phyloP scores from a whole-genome alignment of 2,329 filamentous ascomycete species.

The Hymenoscyphus fraxineus region DNA sequence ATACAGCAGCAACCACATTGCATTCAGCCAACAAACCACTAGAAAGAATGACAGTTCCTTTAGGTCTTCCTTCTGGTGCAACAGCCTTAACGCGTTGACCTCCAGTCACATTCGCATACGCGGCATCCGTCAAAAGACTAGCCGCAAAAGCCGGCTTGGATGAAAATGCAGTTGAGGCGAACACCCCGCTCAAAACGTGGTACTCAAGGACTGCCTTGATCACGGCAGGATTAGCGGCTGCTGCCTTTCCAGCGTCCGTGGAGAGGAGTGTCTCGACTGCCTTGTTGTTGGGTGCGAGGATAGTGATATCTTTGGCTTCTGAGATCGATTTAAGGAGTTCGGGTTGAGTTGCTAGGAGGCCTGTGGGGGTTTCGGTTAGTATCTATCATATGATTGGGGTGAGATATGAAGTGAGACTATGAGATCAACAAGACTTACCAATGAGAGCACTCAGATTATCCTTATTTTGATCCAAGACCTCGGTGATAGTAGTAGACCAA shows the following conservation, averaged over 20 bases:
- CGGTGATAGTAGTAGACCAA: slow-evolving; percentile 18
- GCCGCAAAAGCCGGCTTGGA: slow-evolving; percentile 39
- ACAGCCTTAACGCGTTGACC: slow-evolving; percentile 44
- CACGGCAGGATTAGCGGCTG: slow-evolving; percentile 33
- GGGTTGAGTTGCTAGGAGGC: slow-evolving; percentile 38
- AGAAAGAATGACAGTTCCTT: slow-evolving; percentile 37
- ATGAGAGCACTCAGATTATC: slow-evolving; percentile 17
- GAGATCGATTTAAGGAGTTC: slow-evolving; percentile 38
- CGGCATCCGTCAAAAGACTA: slow-evolving; percentile 40
- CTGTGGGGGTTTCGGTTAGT: slow-evolving; percentile 23
- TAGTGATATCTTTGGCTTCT: slow-evolving; percentile 49
- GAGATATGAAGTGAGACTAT: not conserved
- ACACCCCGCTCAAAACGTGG: slow-evolving; percentile 31
- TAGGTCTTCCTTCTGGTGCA: slow-evolving; percentile 35
- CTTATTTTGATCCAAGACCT: slow-evolving; percentile 18
- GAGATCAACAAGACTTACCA: slow-evolving; percentile 7
- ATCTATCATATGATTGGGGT: not conserved
- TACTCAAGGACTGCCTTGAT: slow-evolving; percentile 33
- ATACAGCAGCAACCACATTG: slow-evolving; percentile 27
- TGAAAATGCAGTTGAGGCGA: slow-evolving; percentile 11
- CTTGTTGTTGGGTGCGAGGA: slow-evolving; percentile 34
- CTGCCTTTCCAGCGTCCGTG: slow-evolving; percentile 20
- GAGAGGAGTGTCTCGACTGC: slow-evolving; percentile 34
- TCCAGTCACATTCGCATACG: slow-evolving; percentile 46
- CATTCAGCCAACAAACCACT: slow-evolving; percentile 28